These are phyloP conservation scores for Stephanodiscus minutulus DNA, from an alignment of 108 stramenopile species.

Conservation along the genomic window DNA sequence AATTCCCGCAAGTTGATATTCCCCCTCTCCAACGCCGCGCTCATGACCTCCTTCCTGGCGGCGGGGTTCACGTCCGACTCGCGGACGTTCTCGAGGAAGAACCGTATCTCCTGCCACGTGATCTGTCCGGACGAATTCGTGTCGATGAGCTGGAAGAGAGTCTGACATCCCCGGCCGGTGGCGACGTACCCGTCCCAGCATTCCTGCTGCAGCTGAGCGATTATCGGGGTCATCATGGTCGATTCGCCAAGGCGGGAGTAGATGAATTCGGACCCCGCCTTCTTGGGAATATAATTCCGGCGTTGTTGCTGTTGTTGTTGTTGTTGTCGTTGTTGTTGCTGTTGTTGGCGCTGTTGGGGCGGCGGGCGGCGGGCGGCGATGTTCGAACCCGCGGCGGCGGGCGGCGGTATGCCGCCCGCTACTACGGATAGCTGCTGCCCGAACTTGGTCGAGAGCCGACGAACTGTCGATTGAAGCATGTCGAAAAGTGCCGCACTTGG, in stretches of 20 bases:
- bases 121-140: conserved; percentile 50
- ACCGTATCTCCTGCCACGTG: conserved; percentile 49
- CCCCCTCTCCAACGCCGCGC: conserved; percentile 24
- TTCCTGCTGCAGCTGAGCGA: conserved; percentile 57
- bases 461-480: conserved; percentile 4
- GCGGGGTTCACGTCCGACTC: conserved; percentile 29
- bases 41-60: conserved; percentile 48
- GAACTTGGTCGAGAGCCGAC: conserved; percentile 2
- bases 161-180: conserved; percentile 64
- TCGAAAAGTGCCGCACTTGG: conserved; percentile 1
- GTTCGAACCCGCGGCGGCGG: background rate
- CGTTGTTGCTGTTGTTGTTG: background rate
- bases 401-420: background rate
- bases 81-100: conserved; percentile 53
- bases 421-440: background rate
- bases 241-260: conserved; percentile 27
- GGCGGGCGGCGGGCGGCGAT: background rate
- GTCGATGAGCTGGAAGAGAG: conserved; percentile 66
- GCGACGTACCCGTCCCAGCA: conserved; percentile 67
- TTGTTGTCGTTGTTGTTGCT: background rate
- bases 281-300: conserved; percentile 21
- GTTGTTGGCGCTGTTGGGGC: background rate
- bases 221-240: conserved; percentile 36
- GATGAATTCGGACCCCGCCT: conserved; percentile 36
- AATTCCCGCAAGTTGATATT: conserved; percentile 45